Conservation (phyloP, 2,329 filamentous ascomycete genomes). For the Coniochaeta ligniaria region DNA sequence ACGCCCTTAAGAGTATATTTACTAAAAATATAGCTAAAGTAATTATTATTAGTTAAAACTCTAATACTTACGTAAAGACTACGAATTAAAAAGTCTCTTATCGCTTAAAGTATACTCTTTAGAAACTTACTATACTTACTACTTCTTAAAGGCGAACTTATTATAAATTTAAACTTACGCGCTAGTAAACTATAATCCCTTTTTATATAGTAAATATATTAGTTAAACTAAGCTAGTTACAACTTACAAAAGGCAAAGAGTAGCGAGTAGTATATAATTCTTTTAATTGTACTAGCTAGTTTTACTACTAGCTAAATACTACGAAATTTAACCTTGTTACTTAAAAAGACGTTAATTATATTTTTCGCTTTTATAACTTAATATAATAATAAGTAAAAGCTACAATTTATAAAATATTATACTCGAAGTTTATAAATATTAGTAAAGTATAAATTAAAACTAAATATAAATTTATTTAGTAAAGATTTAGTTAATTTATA, state of each 20-base stretch:
- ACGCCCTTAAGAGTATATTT: background rate
- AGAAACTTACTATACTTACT: background rate
- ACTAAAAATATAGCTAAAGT: background rate
- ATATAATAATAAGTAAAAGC: background rate
- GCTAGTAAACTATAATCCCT: background rate
- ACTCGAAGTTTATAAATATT: background rate
- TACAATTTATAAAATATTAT: background rate
- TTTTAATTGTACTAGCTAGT: background rate
- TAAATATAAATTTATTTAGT: too few relatives aligned
- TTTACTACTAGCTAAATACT: background rate
- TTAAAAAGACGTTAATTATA: background rate
- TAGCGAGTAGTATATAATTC: background rate
- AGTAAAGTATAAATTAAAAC: background rate
- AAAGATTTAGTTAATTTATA: too few relatives aligned
- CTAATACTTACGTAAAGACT: background rate
- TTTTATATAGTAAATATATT: background rate
- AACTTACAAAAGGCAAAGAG: background rate
- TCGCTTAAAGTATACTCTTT: background rate
- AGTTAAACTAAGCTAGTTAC: slow-evolving; percentile 1
- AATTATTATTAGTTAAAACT: background rate
- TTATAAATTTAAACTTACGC: background rate
- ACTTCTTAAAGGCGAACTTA: background rate
- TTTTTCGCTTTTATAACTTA: background rate
- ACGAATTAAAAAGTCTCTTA: background rate
- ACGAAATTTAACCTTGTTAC: background rate